Base-by-base conservation (phyloP, 2,329 filamentous ascomycete species). In the Sordariomycetes sp. region DNA sequence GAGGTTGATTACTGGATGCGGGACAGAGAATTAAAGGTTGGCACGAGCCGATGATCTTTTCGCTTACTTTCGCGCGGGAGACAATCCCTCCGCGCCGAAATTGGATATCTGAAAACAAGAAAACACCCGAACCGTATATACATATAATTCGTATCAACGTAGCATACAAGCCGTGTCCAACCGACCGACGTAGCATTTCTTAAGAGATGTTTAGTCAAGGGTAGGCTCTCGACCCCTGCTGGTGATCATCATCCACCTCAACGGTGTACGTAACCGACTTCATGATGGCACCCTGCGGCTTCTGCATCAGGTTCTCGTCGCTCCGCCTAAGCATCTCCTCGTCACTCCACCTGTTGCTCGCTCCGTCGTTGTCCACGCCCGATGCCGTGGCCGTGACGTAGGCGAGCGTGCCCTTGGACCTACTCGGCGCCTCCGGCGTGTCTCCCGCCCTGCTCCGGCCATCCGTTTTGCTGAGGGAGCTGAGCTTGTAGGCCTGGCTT, bases 261-360 rank as follows among this genome's bases (percentile, higher is more conserved):
- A 76, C 72, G 34, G 66, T 73, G 59, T 76, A 76, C 2, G 71
- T 72, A 16, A 76, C 66, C 1, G 72, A 74, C 64, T 76, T 76
- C 34, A 74, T 58, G 35, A 76, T 76, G 1, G 32, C 18, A 48
- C 40, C 40, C 18, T 57, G 46, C 14, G 50, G 55, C 24, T 53
- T 28, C 46, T 37, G 32, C 22, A 28, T 28, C 5, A 52, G 46
- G 7, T 53, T 28, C n/a, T 37, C 28, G n/a, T 28, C 32, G 28
- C 64, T 64, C 63, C 11, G 62, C 63, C 32, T 60, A 5, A 74
- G 63, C 3, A 75, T 75, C 28, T 74, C 70, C 59, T 76, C 73
- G 58, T 75, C 69, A 61, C 71, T 75, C 54, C 62, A 64, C n/a
- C 46, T 57, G 5, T 35, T 20, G 25, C 55, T 57, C 11, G 37